Conservation (phyloP, 768 basidiomycete species). For the Podaxis sp. region DNA sequence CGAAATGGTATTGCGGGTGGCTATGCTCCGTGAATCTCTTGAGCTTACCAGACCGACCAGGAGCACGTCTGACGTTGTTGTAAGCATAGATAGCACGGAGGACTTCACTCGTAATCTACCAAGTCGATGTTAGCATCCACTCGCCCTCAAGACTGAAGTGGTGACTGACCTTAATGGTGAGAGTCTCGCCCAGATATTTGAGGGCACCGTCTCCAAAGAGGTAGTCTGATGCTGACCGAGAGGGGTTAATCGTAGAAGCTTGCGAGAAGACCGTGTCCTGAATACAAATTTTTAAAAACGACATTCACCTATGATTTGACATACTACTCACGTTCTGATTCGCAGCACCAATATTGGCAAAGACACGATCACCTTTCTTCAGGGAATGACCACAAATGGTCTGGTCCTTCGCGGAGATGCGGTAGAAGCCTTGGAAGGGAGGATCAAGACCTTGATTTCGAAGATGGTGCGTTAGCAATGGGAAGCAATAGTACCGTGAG, state of each 20-base stretch:
- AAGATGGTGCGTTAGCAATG: conserved; percentile 7
- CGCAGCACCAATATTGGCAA: conserved; percentile 60
- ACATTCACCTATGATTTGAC: neutral
- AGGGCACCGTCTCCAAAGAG: conserved; percentile 48
- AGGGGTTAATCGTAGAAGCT: conserved; percentile 42
- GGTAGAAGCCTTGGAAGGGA: conserved; percentile 68
- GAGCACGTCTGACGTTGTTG: conserved; percentile 61
- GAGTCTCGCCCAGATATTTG: conserved; percentile 43
- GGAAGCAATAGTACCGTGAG: neutral
- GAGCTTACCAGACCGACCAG: conserved; percentile 65
- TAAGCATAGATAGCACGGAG: conserved; percentile 65
- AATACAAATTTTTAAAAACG: neutral
- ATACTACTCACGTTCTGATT: conserved; percentile 51
- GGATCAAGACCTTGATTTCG: conserved; percentile 62
- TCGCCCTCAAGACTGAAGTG: neutral
- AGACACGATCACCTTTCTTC: conserved; percentile 53
- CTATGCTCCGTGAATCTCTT: conserved; percentile 53
- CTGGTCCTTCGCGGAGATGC: conserved; percentile 50
- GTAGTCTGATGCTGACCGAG: conserved; percentile 44
- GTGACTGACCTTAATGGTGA: conserved; percentile 51
- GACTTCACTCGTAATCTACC: conserved; percentile 55
- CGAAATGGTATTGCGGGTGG: conserved; percentile 48
- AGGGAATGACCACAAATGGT: conserved; percentile 41
- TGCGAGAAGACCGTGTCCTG: conserved; percentile 55
- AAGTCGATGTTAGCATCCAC: neutral